A percentile compares a stretch with the other conserved stretches of the same genome.
Conservation (phyloP, 139 green algal species). For the Chlamydomonas urium region DNA sequence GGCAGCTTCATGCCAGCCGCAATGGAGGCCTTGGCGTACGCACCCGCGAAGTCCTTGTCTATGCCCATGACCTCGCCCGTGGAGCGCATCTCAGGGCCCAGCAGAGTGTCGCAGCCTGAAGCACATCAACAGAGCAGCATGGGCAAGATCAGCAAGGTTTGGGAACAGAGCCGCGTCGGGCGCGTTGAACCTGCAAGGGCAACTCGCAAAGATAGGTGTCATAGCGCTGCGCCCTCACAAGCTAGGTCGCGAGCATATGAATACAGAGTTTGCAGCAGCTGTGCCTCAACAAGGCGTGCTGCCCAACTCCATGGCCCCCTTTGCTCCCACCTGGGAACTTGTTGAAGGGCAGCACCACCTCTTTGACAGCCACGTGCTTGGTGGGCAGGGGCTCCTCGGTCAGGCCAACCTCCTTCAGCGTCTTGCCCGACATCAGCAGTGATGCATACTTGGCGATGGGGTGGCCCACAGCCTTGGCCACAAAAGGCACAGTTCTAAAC, state of each 20-base stretch:
- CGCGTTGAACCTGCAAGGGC: too few relatives aligned
- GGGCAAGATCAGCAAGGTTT: too few relatives aligned
- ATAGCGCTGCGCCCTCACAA: too few relatives aligned
- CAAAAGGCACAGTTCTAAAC: constrained; percentile 97
- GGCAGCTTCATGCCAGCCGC: constrained; percentile 84
- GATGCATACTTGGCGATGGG: constrained; percentile 95
- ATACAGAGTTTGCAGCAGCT: not conserved
- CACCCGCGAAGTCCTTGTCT: constrained; percentile 80
- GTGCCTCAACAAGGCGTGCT: too few relatives aligned
- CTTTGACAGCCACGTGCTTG: constrained; percentile 96
- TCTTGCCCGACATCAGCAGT: constrained; percentile 88
- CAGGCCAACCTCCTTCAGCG: constrained; percentile 82
- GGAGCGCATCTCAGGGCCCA: constrained; percentile 97
- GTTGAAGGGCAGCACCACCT: constrained; percentile 98
- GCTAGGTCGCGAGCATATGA: too few relatives aligned
- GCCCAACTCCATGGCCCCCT: too few relatives aligned
- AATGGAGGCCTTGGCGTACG: constrained; percentile 95
- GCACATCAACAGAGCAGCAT: not conserved
- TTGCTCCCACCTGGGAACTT: constrained; percentile 92
- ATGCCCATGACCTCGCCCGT: constrained; percentile 96
- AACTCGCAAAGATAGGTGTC: too few relatives aligned
- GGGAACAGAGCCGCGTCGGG: too few relatives aligned
- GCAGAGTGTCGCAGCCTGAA: constrained; percentile 83
- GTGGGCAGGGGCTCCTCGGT: constrained; percentile 76
- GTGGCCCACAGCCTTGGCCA: constrained; percentile 96